Base-by-base conservation (phyloP, 1,284 basidiomycete genomes). In the Microbotryum scabiosae region DNA sequence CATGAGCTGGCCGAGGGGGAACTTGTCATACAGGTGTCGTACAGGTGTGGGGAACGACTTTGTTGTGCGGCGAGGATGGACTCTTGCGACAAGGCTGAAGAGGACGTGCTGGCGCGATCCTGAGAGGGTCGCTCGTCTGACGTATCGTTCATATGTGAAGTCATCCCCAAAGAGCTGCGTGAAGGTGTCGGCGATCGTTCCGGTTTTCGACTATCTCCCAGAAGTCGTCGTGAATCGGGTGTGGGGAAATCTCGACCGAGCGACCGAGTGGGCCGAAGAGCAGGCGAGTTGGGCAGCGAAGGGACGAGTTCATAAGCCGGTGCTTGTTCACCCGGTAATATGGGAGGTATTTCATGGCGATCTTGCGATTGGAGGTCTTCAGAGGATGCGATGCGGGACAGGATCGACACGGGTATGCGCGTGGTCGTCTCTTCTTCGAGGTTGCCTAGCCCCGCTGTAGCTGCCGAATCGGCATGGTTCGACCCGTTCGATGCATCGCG, bases 1-100 rank as follows among this genome's bases (percentile, higher is more conserved):
- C 56, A 61, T 0, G 63, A 65, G 4, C 30, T 28, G 14, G 18
- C 73, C 73, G n/a, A 73, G 71, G 43, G 72, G 71, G 9, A 71
- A 61, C 46, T 45, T 49, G 49, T 48, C 53, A 7, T 32, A 21
- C 1, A 20, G 28, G n/a, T 25, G 5, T 53, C 46, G 47, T 41
- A 43, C 26, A 59, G 54, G 30, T 52, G 53, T 7, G 36, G 44
- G 51, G 36, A 25, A 21, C 4, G 20, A 9, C 46, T 30, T 21
- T 54, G 53, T 14, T 46, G 10, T 14, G 56, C 50, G 1, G 59
- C 55, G 3, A 54, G 50, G n/a, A 28, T 51, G 45, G 63, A 65
- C 12, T 58, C 54, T 30, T 63, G 58, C 21, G 63, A 65, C 23
- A 62, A 53, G 2, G 57, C 61, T 16, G 61, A 62, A 3, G 57